phyloP scores from a whole-genome alignment of 306 rosid species.

The Begonia fuchsioides region DNA sequence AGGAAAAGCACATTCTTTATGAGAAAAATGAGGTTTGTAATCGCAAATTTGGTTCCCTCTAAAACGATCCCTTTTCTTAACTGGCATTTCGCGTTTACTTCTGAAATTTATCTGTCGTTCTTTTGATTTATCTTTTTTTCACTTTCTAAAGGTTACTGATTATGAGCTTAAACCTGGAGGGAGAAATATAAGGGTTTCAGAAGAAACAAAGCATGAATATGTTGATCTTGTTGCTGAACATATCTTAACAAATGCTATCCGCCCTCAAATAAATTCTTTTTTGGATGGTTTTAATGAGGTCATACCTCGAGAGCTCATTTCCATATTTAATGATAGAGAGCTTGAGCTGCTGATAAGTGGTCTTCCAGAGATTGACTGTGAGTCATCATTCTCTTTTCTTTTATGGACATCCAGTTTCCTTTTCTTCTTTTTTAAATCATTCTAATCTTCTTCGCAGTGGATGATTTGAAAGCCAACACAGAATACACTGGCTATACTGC shows the following conservation, averaged over 20 bases:
- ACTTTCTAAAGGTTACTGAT: slow-evolving; percentile 67
- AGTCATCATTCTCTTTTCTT: slow-evolving; percentile 20
- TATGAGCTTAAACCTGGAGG: slow-evolving; percentile 98
- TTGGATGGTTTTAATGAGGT: slow-evolving; percentile 72
- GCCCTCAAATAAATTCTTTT: slow-evolving; percentile 87
- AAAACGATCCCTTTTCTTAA: neutral
- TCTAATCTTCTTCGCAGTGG: slow-evolving; percentile 53
- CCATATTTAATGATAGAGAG: slow-evolving; percentile 89
- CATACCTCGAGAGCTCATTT: slow-evolving; percentile 73
- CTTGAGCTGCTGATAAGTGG: slow-evolving; percentile 99
- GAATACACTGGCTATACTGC: slow-evolving; percentile 90
- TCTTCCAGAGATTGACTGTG: slow-evolving; percentile 97
- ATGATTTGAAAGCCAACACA: slow-evolving; percentile 75
- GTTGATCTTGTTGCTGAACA: slow-evolving; percentile 98
- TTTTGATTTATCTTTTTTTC: neutral
- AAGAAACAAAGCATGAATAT: slow-evolving; percentile 96
- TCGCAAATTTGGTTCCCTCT: slow-evolving; percentile 2
- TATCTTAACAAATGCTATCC: slow-evolving; percentile 83
- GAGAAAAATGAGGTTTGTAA: slow-evolving; percentile 71
- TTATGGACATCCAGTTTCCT: neutral
- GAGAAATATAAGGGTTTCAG: slow-evolving; percentile 90
- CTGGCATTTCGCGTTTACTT: neutral
- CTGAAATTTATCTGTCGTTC: neutral
- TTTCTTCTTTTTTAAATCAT: slow-evolving; percentile 10
- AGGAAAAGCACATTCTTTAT: slow-evolving; percentile 89